A percentile compares a stretch with the other conserved stretches of the same genome.
These are phyloP conservation scores for Melocanna baccifera DNA, from an alignment of 176 grass and related monocot species.

Conservation along the genomic window DNA sequence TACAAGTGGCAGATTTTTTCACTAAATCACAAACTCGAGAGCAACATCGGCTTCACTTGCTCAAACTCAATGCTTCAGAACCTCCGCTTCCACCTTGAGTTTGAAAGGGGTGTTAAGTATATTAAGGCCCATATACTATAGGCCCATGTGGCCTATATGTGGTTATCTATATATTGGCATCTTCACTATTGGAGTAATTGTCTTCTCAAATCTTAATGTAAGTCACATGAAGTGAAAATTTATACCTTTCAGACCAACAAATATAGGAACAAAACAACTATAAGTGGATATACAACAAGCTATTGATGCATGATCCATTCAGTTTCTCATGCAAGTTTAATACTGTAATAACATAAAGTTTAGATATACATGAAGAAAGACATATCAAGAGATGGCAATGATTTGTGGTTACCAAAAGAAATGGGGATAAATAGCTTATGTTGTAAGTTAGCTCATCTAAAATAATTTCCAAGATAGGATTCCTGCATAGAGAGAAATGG, in stretches of 20 bases:
- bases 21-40: no score
- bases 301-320: conserved; percentile 3
- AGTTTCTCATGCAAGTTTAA: conserved; percentile 20
- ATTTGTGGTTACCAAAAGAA: conserved; percentile 64
- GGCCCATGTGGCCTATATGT: no score
- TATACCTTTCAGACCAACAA: not conserved
- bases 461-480: conserved; percentile 73
- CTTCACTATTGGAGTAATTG: no score
- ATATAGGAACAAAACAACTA: not conserved
- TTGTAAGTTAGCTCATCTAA: conserved; percentile 91
- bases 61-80: no score
- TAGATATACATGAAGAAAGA: conserved; percentile 4
- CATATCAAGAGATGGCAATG: conserved; percentile 21
- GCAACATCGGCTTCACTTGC: no score
- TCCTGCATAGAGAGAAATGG: conserved; percentile 49
- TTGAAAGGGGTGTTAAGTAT: no score
- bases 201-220: no score
- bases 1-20: no score
- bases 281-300: conserved; percentile 10
- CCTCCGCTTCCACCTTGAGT: no score
- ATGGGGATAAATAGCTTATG: conserved; percentile 56
- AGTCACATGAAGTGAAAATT: not conserved
- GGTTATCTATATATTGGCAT: no score
- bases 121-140: no score
- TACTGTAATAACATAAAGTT: not conserved